Evolutionary conservation across 176 grass and related monocot species (phyloP), one percentile per base, ranked within the genome.

Genomic region (Ensete glaucum): DNA sequence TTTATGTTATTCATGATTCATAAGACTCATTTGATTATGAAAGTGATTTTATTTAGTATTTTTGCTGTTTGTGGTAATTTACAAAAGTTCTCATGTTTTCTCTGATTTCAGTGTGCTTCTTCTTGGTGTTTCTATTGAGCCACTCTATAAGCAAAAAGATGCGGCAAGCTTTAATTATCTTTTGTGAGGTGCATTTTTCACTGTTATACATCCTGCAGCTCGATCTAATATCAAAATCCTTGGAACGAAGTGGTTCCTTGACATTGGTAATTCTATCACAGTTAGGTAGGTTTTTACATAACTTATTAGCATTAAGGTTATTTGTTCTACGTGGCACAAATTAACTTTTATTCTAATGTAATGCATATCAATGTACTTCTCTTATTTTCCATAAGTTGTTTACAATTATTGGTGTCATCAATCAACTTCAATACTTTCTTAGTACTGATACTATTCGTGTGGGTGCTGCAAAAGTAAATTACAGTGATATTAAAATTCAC

Each of bases 161-260:
- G 68, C 90, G 94, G 17, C 87, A 97, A 78, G 71, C 80, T 84
- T 87, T 97, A 85, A 89, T 97, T 67, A 81, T 97, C 19, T 97
- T 97, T 67, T 91, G 90, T 26, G 94, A 93, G 85, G 72, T 81
- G 43, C 94, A 97, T 88, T 93, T 97, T 82, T 90, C 88, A 78
- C 60, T 97, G 70, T 69, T 92, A 53, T 97, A 97, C 73, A 93
- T 97, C 86, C 87, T 97, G 80, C 94, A 97, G 82, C 88, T 97
- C 80, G 90, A 97, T 82, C 67, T 97, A 60, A 77, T 97, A 75
- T 88, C 94, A 23, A 90, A 73, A 81, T 85, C 83, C 76, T 76
- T 97, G 73, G 82, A 91, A 81, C 78, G 57, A 63, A 83, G 83
- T 76, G 87, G 81, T 83, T 81, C 94, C 52, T 53, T 93, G 83